phyloP scores from a whole-genome alignment of 129 eudicot genomes.

The Helianthus tuberosus region DNA sequence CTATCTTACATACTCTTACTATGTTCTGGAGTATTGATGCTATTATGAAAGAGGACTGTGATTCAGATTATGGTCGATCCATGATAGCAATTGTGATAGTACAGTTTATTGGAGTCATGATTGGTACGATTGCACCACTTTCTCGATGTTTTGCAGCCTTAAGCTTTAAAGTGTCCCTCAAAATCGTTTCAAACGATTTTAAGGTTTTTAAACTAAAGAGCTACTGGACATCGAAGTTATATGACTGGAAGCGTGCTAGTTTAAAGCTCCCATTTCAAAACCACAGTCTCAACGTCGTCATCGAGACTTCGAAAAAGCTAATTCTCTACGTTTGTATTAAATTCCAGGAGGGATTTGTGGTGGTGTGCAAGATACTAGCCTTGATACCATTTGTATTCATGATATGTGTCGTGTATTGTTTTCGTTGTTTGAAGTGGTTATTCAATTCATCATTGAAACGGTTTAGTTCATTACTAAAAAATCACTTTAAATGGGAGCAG shows the following conservation, averaged over 20 bases:
- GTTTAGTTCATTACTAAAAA: no score
- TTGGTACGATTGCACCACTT: constrained; percentile 8
- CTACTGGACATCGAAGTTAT: constrained; percentile 10
- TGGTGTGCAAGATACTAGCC: constrained; percentile 32
- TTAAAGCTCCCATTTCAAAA: not conserved
- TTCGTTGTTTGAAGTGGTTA: not conserved
- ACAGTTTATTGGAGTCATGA: constrained; percentile 7
- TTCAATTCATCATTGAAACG: no score
- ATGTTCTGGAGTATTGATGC: no score
- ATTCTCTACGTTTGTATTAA: no score
- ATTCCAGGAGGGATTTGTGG: not conserved
- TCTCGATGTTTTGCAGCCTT: not conserved
- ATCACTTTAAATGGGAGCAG: no score
- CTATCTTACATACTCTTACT: no score
- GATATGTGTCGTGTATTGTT: constrained; percentile 15
- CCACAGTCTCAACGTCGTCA: not conserved
- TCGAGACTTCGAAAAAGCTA: not conserved
- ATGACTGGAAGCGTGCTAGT: not conserved
- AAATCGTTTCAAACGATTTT: not conserved
- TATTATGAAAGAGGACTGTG: not conserved
- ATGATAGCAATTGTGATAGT: constrained; percentile 8
- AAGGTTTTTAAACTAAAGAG: not conserved
- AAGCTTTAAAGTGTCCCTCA: no score
- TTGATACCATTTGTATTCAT: not conserved
- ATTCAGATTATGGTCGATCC: constrained; percentile 4